Conservation (phyloP, 148 eudicot species). For the Rhododendron ovatum region DNA sequence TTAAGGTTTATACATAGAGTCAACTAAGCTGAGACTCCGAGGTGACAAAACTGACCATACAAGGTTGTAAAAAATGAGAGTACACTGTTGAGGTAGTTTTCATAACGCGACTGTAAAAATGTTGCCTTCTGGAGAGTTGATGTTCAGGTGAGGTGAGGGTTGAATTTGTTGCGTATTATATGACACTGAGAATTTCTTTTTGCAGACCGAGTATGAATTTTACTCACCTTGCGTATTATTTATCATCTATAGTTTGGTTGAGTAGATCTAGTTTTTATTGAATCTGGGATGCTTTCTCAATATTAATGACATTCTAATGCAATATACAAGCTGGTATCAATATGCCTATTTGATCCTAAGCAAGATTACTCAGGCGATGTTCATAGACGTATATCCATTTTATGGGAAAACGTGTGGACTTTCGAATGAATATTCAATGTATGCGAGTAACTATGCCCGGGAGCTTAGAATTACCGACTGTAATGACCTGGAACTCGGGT, state of each 20-base stretch:
- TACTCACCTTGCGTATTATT: neutral
- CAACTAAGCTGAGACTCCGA: conserved; percentile 33
- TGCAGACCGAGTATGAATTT: neutral
- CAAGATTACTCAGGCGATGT: neutral
- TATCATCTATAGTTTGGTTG: neutral
- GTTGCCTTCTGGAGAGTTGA: conserved; percentile 3
- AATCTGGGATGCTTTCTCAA: neutral
- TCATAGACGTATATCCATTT: neutral
- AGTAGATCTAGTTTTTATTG: neutral
- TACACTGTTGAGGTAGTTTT: conserved; percentile 10
- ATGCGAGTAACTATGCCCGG: neutral
- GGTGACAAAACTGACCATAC: conserved; percentile 7
- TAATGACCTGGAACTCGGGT: neutral
- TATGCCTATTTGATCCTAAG: neutral
- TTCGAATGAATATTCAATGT: neutral
- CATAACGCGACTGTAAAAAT: conserved; percentile 22
- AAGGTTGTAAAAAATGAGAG: conserved; percentile 21
- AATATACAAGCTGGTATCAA: neutral
- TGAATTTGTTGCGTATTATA: conserved; percentile 6
- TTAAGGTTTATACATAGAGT: conserved; percentile 58
- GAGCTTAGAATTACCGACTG: neutral
- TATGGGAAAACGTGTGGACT: neutral
- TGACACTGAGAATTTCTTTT: conserved; percentile 2
- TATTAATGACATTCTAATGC: neutral
- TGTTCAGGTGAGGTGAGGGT: conserved; percentile 8